Conservation (phyloP, 2,329 filamentous ascomycete genomes). For the Exophiala sp. region DNA sequence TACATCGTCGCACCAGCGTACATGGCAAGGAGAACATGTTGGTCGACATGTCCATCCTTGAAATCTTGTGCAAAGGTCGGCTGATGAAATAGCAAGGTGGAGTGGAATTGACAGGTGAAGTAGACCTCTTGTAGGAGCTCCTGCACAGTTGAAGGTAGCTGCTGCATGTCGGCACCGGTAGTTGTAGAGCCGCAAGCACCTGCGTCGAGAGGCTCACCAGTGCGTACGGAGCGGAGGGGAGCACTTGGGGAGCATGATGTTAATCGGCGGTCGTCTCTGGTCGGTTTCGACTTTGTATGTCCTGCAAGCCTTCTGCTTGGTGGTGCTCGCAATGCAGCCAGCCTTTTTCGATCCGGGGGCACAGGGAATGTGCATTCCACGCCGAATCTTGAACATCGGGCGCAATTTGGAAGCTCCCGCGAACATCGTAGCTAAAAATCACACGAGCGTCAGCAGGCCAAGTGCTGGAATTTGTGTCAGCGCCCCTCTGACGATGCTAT, state of each 20-base stretch:
- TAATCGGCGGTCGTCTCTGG: neutral
- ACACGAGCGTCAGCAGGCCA: neutral
- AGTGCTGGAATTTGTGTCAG: no score
- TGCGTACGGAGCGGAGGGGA: no score
- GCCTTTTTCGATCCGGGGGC: slow-evolving; percentile 14
- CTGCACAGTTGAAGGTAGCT: slow-evolving; percentile 1
- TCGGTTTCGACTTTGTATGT: neutral
- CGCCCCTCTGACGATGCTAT: neutral
- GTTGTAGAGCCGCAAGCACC: neutral
- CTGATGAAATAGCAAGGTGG: slow-evolving; percentile 10
- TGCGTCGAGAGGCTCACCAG: neutral
- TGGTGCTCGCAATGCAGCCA: slow-evolving; percentile 11
- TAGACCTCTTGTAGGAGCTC: slow-evolving; percentile 11
- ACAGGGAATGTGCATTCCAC: slow-evolving; percentile 10
- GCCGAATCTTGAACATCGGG: slow-evolving; percentile 6
- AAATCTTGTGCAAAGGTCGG: slow-evolving; percentile 4
- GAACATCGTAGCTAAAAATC: slow-evolving; percentile 11
- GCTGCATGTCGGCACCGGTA: neutral
- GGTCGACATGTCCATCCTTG: neutral
- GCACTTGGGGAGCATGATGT: no score
- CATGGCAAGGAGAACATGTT: slow-evolving; percentile 6
- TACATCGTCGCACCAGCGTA: slow-evolving; percentile 16
- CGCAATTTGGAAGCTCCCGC: slow-evolving; percentile 12
- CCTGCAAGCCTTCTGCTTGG: slow-evolving; percentile 3
- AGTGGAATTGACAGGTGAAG: slow-evolving; percentile 16